These are phyloP conservation scores for Trichoderma sp. DNA, from an alignment of 2,329 filamentous ascomycete genomes.

Conservation along the genomic window DNA sequence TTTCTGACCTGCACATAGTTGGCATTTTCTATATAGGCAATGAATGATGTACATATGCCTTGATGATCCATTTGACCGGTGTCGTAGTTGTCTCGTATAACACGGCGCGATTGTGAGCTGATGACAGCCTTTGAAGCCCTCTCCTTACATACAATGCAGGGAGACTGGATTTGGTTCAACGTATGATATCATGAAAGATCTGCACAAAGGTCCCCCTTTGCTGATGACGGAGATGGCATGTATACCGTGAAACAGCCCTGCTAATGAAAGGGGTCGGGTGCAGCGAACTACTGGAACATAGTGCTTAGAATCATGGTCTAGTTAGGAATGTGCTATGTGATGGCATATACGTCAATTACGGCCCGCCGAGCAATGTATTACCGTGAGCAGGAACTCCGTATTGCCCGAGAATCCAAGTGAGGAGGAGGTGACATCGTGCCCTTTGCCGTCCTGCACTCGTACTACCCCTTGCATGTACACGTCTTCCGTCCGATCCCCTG, in stretches of 20 bases:
- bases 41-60: conserved; percentile 22
- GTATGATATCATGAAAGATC: too few relatives aligned
- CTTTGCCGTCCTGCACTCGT: too few relatives aligned
- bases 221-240: too few relatives aligned
- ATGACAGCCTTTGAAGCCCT: too few relatives aligned
- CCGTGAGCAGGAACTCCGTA: not conserved
- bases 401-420: not conserved
- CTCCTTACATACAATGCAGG: too few relatives aligned
- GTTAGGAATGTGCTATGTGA: not conserved
- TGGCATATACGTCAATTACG: not conserved
- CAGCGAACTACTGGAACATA: not conserved
- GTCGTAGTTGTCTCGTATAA: too few relatives aligned
- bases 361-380: not conserved
- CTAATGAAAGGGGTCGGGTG: not conserved
- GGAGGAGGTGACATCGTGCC: not conserved
- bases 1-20: conserved; percentile 13
- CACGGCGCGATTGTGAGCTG: too few relatives aligned
- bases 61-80: not conserved
- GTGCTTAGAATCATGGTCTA: not conserved
- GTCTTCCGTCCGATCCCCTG: not conserved
- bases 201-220: not conserved
- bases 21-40: conserved; percentile 15
- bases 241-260: not conserved
- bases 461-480: not conserved
- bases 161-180: not conserved